Evolutionary conservation across 805 yeast species (phyloP).

Genomic region (Saturnispora zaruensis): DNA sequence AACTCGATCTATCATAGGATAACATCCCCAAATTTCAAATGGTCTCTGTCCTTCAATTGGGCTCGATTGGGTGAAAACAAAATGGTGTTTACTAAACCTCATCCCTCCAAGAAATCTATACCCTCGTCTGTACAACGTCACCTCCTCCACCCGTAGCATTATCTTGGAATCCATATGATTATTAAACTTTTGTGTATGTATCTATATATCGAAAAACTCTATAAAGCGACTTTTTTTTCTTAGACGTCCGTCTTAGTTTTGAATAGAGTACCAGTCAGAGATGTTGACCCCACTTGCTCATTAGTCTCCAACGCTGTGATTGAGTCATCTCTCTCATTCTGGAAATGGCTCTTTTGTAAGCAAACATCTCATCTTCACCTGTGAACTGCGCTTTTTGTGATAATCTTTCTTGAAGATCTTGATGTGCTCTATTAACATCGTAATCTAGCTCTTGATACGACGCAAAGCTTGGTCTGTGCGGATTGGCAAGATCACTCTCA

Average conservation of each 20-base stretch:
- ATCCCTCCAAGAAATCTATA: conserved; percentile 46
- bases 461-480: conserved; percentile 62
- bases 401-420: conserved; percentile 30
- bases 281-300: conserved; percentile 25
- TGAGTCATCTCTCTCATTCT: conserved; percentile 39
- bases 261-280: background rate
- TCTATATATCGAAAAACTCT: background rate
- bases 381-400: conserved; percentile 50
- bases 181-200: background rate
- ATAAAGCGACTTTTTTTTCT: background rate
- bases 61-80: conserved; percentile 43
- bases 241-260: background rate
- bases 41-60: conserved; percentile 16
- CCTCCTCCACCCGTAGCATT: conserved; percentile 38
- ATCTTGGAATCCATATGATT: conserved; percentile 47
- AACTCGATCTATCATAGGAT: conserved; percentile 68
- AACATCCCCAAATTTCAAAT: conserved; percentile 85
- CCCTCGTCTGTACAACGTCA: conserved; percentile 53
- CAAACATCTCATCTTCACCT: conserved; percentile 71
- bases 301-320: conserved; percentile 38
- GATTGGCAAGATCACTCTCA: conserved; percentile 47
- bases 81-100: conserved; percentile 68
- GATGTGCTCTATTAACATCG: conserved; percentile 16
- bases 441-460: conserved; percentile 45
- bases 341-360: conserved; percentile 62